Evolutionary conservation across 2,329 filamentous ascomycete genomes (phyloP).

Genomic region (Pseudogymnoascus sp.): DNA sequence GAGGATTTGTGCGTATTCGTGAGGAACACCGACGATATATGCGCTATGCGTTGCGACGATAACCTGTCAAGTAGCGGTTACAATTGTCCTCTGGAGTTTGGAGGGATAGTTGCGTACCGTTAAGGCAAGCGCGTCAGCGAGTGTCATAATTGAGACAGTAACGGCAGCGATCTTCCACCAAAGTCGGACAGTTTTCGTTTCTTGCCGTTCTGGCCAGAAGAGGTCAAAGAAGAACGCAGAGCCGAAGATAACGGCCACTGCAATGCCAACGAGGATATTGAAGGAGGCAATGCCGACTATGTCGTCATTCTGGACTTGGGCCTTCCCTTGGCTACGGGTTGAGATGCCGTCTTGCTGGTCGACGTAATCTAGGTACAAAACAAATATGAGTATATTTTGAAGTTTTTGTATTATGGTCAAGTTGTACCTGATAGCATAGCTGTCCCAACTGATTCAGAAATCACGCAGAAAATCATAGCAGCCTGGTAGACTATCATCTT

Average conservation of each 20-base stretch:
- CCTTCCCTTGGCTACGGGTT: constrained; percentile 29
- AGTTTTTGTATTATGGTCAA: neutral
- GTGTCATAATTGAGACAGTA: constrained; percentile 39
- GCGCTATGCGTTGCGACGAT: constrained; percentile 42
- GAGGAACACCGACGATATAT: constrained; percentile 35
- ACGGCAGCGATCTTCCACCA: constrained; percentile 48
- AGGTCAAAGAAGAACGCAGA: constrained; percentile 56
- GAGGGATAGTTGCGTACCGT: constrained; percentile 29
- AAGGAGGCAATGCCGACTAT: constrained; percentile 48
- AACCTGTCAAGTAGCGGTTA: constrained; percentile 21
- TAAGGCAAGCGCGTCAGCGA: constrained; percentile 41
- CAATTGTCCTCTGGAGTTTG: neutral
- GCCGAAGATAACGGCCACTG: constrained; percentile 51
- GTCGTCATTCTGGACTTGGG: constrained; percentile 46
- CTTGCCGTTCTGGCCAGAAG: constrained; percentile 50
- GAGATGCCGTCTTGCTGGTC: constrained; percentile 44
- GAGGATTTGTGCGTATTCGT: constrained; percentile 22
- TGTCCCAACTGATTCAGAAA: constrained; percentile 50
- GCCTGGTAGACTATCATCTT: constrained; percentile 55
- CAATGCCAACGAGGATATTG: constrained; percentile 53
- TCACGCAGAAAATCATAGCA: constrained; percentile 51
- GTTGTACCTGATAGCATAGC: constrained; percentile 44
- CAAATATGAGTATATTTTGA: neutral
- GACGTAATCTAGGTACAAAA: constrained; percentile 39
- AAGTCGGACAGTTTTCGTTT: constrained; percentile 40